phyloP scores from a whole-genome alignment of 2,329 filamentous ascomycete species.

The Lizonia empirigonia region DNA sequence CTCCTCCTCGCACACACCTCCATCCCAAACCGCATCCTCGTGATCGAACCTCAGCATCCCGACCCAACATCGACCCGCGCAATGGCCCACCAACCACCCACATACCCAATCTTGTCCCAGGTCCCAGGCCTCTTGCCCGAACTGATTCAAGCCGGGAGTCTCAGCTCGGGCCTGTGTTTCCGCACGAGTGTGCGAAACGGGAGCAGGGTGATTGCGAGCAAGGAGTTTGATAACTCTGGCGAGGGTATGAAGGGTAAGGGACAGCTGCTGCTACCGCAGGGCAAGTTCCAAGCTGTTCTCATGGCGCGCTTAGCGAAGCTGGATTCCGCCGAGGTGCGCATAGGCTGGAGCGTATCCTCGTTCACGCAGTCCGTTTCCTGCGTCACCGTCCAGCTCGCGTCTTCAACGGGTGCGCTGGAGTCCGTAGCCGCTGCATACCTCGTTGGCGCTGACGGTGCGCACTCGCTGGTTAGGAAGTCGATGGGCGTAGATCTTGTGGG shows the following conservation, averaged over 20 bases:
- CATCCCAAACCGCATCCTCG: slow-evolving; percentile 44
- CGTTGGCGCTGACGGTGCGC: slow-evolving; percentile 41
- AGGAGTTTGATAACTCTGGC: slow-evolving; percentile 30
- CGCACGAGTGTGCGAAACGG: slow-evolving; percentile 31
- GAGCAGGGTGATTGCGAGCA: slow-evolving; percentile 36
- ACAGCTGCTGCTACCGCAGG: slow-evolving; percentile 40
- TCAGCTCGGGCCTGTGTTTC: slow-evolving; percentile 38
- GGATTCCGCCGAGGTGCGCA: slow-evolving; percentile 20
- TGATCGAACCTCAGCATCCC: slow-evolving; percentile 35
- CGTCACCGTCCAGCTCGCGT: slow-evolving; percentile 11
- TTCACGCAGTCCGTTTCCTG: not conserved
- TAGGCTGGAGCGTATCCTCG: slow-evolving; percentile 26
- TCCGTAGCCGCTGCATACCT: slow-evolving; percentile 34
- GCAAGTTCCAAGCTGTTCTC: slow-evolving; percentile 39
- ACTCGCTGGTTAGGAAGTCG: slow-evolving; percentile 28
- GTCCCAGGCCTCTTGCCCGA: slow-evolving; percentile 46
- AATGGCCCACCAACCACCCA: slow-evolving; percentile 51
- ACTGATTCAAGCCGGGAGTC: slow-evolving; percentile 34
- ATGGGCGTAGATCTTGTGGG: slow-evolving; percentile 35
- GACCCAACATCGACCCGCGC: slow-evolving; percentile 46
- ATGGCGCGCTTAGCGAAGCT: slow-evolving; percentile 23
- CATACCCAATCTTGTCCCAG: slow-evolving; percentile 48
- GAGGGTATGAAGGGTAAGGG: slow-evolving; percentile 31
- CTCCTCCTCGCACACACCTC: slow-evolving; percentile 46
- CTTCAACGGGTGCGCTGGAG: slow-evolving; percentile 8